A percentile compares a stretch with the other conserved stretches of the same genome.
Evolutionary conservation across 2,329 filamentous ascomycete genomes (phyloP).

Genomic region (Penicillium sp.): DNA sequence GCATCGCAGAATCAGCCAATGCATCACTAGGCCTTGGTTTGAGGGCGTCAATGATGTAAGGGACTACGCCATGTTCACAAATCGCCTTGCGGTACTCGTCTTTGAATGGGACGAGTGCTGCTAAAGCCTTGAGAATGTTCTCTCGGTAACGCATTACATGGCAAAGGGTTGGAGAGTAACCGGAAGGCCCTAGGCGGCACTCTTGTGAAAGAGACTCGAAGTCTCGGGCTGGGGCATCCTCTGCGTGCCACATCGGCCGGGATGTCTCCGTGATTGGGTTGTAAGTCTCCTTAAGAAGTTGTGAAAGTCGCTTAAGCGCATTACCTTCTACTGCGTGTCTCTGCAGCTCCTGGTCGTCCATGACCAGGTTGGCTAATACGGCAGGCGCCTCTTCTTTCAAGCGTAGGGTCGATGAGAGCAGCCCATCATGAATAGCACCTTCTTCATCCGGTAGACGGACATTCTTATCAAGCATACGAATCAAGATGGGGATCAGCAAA

Average conservation of each 20-base stretch:
- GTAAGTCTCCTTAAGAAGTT: constrained; percentile 65
- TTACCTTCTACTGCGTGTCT: constrained; percentile 73
- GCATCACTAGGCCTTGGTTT: constrained; percentile 50
- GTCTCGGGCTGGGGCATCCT: constrained; percentile 24
- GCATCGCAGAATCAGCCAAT: constrained; percentile 26
- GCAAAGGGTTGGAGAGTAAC: constrained; percentile 58
- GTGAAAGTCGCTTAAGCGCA: constrained; percentile 60
- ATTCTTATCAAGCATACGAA: constrained; percentile 62
- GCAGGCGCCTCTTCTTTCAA: constrained; percentile 70
- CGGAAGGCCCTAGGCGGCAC: constrained; percentile 58
- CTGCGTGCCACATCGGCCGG: constrained; percentile 56
- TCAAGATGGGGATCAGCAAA: constrained; percentile 67
- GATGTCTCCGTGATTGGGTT: constrained; percentile 54
- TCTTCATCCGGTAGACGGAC: constrained; percentile 41
- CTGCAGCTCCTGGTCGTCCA: constrained; percentile 75
- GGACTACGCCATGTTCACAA: constrained; percentile 75
- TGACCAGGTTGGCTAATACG: constrained; percentile 73
- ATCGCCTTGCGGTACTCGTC: constrained; percentile 81
- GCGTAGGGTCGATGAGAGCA: constrained; percentile 46
- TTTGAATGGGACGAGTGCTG: constrained; percentile 75
- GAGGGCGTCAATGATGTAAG: constrained; percentile 80
- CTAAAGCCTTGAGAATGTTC: constrained; percentile 72
- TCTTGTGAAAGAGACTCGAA: constrained; percentile 31
- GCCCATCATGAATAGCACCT: constrained; percentile 38
- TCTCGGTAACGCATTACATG: constrained; percentile 77